Evolutionary conservation across 73 alveolate genomes (phyloP), one percentile per base, ranked within the genome.

Genomic region (Paramecium pentaurelia): DNA sequence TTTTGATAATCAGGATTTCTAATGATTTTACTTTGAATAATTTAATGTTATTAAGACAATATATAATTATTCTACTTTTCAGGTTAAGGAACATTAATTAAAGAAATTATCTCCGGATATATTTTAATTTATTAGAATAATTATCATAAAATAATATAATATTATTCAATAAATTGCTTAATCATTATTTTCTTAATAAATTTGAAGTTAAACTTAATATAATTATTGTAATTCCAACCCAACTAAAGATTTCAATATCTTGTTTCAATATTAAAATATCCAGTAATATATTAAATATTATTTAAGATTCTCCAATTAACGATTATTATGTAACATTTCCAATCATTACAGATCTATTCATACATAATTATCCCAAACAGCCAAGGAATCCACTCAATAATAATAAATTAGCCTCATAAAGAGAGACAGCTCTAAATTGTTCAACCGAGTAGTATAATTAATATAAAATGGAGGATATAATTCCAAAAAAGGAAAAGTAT

Each of bases 261-360:
- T 64, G 28, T 32, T 64, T 64, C 47, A 64, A 54, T 28, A 64
- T 11, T 25, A 28, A 64, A 80, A 80, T 49, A 80, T 80, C 91
- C 30, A 80, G 27, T 44, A 80, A 22, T 22, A 80, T 25, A 80
- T 47, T 80, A 45, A 80, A 80, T 80, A 80, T 25, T 18, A 80
- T 44, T 47, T 80, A 80, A 3, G 91, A 22, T 80, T 80, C 32
- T 10, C 73, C 58, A 36, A 80, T 27, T 9, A 80, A 27, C 1
- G 91, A 80, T 27, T 32, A 32, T 27, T 80, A 49, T 27, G 71
- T 80, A 32, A 80, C 47, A 42, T 80, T 36, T 47, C 91, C 91
- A 27, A 80, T 40, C 75, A 80, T 80, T 1, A 45, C 47, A 22
- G 91, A 80, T 27, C 91, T 40, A 14, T 44, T 80, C 91, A 80